Evolutionary conservation across 306 rosid genomes (phyloP), one percentile per base, ranked within the genome.

Genomic region (Trifolium repens): DNA sequence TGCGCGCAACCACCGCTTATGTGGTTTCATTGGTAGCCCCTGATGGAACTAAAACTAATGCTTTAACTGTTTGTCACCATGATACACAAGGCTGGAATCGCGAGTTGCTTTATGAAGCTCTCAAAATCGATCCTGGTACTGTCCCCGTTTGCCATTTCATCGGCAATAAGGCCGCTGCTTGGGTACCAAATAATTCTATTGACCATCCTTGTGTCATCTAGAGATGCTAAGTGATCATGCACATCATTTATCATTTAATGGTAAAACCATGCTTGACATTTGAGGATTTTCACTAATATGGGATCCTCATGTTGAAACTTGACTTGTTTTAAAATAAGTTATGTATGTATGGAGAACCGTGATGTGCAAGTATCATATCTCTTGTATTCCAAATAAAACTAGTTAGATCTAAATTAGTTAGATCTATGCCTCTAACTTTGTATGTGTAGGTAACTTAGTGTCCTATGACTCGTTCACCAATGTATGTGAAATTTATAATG

Each of bases 21-120:
- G 8, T 73, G 47, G 78, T 73, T 35, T 66, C 77, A 15, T 59
- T 73, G 58, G 69, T 73, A 2, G 69, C 69, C 9, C 5, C 59
- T 10, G 44, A 59, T 43, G 69, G 78, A 15, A 16, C 34, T 30
- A 60, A 60, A 30, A 67, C 34, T 44, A 60, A 17, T 14, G 69
- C 69, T n/a, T 15, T 73, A 30, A 73, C 70, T 1, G 39, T 73
- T 44, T 61, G 70, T 19, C 78, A 73, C 78, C 69, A 73, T 60
- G 78, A 73, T 17, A 73, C 78, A 30, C 46, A 70, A 61, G 78
- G 78, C 1, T 61, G 61, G 78, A 67, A 73, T 17, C 35, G 60
- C 0, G 12, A 5, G 9, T 54, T 61, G 69, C 37, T 74, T 16
- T 32, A 61, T 32, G 50, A 61, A 32, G 61, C 34, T 60, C 70